A percentile compares a stretch with the other conserved stretches of the same genome.
Evolutionary conservation across 2,329 filamentous ascomycete genomes (phyloP).

Genomic region (Sclerotinia nivalis): DNA sequence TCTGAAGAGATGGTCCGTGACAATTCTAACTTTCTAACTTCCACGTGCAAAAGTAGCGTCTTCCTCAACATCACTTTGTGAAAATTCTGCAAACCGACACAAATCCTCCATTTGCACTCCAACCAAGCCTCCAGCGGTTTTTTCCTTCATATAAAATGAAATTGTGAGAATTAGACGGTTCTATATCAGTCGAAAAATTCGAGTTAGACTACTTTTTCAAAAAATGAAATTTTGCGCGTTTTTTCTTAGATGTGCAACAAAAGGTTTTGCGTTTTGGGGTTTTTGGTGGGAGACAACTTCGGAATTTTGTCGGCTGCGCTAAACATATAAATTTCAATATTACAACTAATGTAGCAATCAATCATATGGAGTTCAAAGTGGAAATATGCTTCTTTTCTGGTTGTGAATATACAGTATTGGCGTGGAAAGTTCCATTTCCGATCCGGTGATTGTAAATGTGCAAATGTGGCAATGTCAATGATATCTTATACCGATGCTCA

Average conservation of each 20-base stretch:
- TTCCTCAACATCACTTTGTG: background rate
- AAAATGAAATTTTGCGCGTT: background rate
- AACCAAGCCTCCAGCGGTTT: background rate
- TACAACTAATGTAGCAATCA: background rate
- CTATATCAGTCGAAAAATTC: background rate
- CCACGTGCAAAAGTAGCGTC: background rate
- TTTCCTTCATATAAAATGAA: background rate
- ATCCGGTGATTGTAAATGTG: fast-evolving
- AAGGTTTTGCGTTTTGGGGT: background rate
- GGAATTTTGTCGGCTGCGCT: background rate
- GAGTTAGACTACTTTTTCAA: background rate
- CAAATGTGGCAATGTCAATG: background rate
- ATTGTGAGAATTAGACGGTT: background rate
- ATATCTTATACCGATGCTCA: background rate
- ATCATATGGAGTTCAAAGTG: too few relatives aligned
- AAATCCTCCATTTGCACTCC: background rate
- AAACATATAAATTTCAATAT: background rate
- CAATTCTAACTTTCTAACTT: background rate
- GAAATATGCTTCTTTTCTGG: background rate
- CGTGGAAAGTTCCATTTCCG: background rate
- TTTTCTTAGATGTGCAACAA: conserved; percentile 3
- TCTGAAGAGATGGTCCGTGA: conserved; percentile 7
- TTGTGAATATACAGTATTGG: background rate
- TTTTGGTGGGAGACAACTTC: background rate
- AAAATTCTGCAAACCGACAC: background rate